phyloP scores from a whole-genome alignment of 371 early-diverging fungal species.

The Mucor sp. region DNA sequence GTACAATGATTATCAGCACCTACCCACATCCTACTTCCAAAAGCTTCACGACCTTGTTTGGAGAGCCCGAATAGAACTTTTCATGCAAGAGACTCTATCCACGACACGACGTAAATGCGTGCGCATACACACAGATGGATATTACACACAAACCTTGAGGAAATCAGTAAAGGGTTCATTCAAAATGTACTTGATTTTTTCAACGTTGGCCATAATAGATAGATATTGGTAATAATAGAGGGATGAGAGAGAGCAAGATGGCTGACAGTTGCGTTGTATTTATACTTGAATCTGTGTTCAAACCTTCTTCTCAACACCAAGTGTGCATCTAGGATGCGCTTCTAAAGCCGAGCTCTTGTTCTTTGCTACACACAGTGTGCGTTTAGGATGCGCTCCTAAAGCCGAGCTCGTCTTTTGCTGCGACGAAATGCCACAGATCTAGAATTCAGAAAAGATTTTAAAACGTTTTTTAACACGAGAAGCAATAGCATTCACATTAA shows the following conservation, averaged over 20 bases:
- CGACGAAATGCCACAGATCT: too few species aligned
- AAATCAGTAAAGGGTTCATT: background rate
- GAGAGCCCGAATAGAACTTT: conserved; percentile 3
- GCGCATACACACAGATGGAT: background rate
- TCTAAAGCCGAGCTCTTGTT: background rate
- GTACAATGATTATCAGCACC: background rate
- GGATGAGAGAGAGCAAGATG: background rate
- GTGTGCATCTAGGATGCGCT: background rate
- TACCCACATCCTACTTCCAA: conserved; percentile 43
- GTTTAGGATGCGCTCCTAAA: too few species aligned
- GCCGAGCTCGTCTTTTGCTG: too few species aligned
- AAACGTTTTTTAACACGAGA: too few species aligned
- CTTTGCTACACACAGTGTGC: too few species aligned
- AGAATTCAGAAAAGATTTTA: too few species aligned
- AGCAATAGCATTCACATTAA: too few species aligned
- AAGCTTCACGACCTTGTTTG: conserved; percentile 8
- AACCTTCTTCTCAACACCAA: background rate
- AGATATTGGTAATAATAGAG: too few species aligned
- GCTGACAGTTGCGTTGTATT: background rate
- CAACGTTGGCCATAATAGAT: conserved; percentile 4
- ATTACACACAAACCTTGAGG: background rate
- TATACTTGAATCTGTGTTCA: background rate
- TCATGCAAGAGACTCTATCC: conserved; percentile 20
- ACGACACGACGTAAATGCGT: background rate
- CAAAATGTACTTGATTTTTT: background rate